Evolutionary conservation across 2,329 filamentous ascomycete genomes (phyloP), one percentile per base, ranked within the genome.

Genomic region (Monilinia fructigena): DNA sequence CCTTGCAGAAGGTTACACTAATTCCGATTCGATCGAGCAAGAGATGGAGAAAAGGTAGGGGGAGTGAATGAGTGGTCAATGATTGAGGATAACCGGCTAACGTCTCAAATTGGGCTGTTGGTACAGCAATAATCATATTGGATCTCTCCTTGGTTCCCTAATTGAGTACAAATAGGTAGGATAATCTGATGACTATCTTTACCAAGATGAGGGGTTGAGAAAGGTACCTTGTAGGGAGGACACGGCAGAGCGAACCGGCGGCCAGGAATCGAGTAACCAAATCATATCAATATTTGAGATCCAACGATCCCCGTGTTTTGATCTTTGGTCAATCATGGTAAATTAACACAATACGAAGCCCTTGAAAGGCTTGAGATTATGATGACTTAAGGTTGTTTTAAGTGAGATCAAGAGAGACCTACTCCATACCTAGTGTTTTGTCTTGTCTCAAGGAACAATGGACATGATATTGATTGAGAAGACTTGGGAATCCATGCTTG

Each of bases 41-140:
- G 42, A 38, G 45, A 50, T 60, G 56, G 58, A 60, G 58, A 60
- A 60, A 60, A 23, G 58, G 58, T 50, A 60, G 28, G 45, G 45
- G 56, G n/a, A 31, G 23, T 38, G 45, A 48, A 18, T 48, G 45
- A n/a, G 18, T 48, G 42, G 56, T 48, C 28, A 50, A 47, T 35
- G 31, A 35, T 35, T 35, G 31, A 35, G 31, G 31, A 35, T 35
- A 35, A 35, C 31, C 31, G 31, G 31, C 6, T 35, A 35, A 35
- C 31, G 31, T 35, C 31, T 31, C 40, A 14, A 58, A 58, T 45
- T 58, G 26, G 55, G 23, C 55, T 42, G 38, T 58, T 58, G 55
- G 55, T 58, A 59, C 26, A 20, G 40, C 42, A 59, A 59, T 59
- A n/a, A 47, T 59, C 42, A 45, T 45, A 45, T 58, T 47, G 26